These are phyloP conservation scores for Fagopyrum tataricum DNA, from an alignment of 148 eudicot species.

Conservation along the genomic window DNA sequence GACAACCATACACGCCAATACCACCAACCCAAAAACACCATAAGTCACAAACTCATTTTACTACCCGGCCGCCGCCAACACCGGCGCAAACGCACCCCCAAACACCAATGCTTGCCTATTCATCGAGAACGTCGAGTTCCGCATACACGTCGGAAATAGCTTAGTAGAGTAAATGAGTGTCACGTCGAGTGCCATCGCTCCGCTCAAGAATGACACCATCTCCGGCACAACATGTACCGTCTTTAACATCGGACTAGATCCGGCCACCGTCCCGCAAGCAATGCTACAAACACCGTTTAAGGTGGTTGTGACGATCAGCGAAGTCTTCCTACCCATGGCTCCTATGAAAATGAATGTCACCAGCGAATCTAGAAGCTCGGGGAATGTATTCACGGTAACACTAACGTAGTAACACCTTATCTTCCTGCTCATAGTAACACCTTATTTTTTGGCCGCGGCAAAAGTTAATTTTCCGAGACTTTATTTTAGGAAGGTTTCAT, in stretches of 20 bases:
- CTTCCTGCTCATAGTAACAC: too few species aligned
- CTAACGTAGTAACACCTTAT: too few species aligned
- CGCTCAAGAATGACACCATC: constrained; percentile 37
- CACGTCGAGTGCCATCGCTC: constrained; percentile 38
- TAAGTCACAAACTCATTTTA: constrained; percentile 30
- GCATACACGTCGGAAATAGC: constrained; percentile 66
- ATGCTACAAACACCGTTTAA: constrained; percentile 44
- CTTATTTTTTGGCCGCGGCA: too few species aligned
- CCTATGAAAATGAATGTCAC: constrained; percentile 31
- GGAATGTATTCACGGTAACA: constrained; percentile 43
- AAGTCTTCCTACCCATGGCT: constrained; percentile 24
- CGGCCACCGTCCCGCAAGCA: constrained; percentile 21
- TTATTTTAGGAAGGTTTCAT: too few species aligned
- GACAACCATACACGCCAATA: constrained; percentile 23
- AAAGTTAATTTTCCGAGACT: too few species aligned
- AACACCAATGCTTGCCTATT: constrained; percentile 53
- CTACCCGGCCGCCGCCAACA: constrained; percentile 45
- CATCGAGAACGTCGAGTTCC: constrained; percentile 71
- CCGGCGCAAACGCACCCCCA: constrained; percentile 48
- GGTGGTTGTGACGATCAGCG: constrained; percentile 24
- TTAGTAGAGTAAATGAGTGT: constrained; percentile 49
- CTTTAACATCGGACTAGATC: constrained; percentile 9
- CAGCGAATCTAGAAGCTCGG: constrained; percentile 44
- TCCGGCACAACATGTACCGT: constrained; percentile 36
- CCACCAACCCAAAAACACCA: constrained; percentile 30